Conservation (phyloP, 192 early-diverging fungal species). For the Backusella luteola region DNA sequence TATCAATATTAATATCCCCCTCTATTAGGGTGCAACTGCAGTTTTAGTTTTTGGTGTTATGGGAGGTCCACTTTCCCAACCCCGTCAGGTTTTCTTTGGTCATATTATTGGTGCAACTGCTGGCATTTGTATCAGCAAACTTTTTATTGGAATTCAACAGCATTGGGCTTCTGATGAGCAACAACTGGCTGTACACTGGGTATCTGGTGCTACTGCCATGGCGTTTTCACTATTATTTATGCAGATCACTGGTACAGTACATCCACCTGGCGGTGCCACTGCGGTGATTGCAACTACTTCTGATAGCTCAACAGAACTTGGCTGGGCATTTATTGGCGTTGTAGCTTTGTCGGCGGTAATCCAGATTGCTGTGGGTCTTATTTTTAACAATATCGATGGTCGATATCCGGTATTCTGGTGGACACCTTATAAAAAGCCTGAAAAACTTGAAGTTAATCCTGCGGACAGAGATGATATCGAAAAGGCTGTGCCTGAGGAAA, state of each 20-base stretch:
- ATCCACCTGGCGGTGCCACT: slow-evolving; percentile 55
- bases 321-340: slow-evolving; percentile 49
- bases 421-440: slow-evolving; percentile 22
- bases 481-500: background rate
- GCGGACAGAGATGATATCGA: background rate
- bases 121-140: slow-evolving; percentile 40
- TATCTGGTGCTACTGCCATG: slow-evolving; percentile 49
- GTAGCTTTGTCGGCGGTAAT: slow-evolving; percentile 42
- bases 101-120: slow-evolving; percentile 45
- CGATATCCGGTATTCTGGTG: slow-evolving; percentile 59
- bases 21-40: slow-evolving; percentile 54
- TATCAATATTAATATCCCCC: background rate
- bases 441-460: background rate
- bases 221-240: slow-evolving; percentile 45
- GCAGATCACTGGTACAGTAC: slow-evolving; percentile 53
- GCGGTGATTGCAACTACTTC: slow-evolving; percentile 49
- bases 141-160: slow-evolving; percentile 37
- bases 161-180: slow-evolving; percentile 26
- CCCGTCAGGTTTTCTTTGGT: slow-evolving; percentile 46
- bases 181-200: slow-evolving; percentile 42
- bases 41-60: slow-evolving; percentile 62
- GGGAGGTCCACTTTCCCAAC: slow-evolving; percentile 60
- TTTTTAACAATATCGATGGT: slow-evolving; percentile 52
- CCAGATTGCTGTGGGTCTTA: slow-evolving; percentile 41
- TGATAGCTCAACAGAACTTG: slow-evolving; percentile 37